Base-by-base conservation (phyloP, 2,329 filamentous ascomycete species). In the Lomentospora prolificans region DNA sequence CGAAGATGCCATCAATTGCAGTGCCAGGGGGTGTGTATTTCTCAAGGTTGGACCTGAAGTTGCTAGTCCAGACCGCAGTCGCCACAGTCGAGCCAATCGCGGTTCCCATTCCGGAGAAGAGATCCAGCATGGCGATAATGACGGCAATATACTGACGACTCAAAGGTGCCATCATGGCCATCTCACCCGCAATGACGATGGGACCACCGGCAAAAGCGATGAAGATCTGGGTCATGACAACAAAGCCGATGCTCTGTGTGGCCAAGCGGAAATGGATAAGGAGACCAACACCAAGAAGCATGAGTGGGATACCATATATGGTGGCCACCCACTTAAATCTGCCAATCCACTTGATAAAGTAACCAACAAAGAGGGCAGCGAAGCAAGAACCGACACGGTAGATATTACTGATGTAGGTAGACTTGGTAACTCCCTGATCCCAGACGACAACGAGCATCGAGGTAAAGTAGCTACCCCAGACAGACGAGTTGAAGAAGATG, bases 31-130 rank as follows among this genome's bases (percentile, higher is more conserved):
- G 81, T 0, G 85, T 70, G 59, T 80, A 75, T 44, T 67, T 63
- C 19, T 62, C 61, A 12, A 86, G 71, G 9, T 75, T 74, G 17
- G 70, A 66, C 4, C 75, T 76, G 61, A 87, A 79, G 1, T 78
- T 75, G 58, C 77, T 74, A 0, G 78, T 81, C 84, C 84, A 88
- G 59, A 88, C 80, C 8, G 83, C 82, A 0, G 76, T 77, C 1
- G 84, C 77, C 51, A 87, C 75, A 6, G 82, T 77, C 2, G 73
- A 74, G 1, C 82, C 83, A 4, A 85, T 70, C 1, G 81, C 80
- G 19, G 75, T 76, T 41, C 83, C 84, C 57, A 86, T 75, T 58
- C 77, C 78, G 60, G 79, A 75, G 33, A 82, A 80, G 4, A 87
- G 75, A 19, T 79, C 74, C 56, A 82, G 74, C 57, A 87, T 71